Percentiles rank a stretch among this genome's conserved stretches.
Conservation (phyloP, 2,329 filamentous ascomycete species). For the Emergomyces pasteurianus region DNA sequence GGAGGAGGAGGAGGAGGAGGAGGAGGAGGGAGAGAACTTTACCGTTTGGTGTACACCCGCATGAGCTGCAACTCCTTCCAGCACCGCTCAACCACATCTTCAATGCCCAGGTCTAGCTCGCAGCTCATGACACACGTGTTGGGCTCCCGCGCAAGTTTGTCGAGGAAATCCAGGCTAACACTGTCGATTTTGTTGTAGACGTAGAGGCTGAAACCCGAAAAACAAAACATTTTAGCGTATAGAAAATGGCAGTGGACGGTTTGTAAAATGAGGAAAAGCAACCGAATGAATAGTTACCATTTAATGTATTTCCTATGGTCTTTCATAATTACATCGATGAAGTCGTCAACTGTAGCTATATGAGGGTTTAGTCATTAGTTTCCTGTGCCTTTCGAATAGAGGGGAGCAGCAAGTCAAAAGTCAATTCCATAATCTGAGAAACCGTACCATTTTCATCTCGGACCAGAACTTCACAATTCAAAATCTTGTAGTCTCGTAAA, state of each 20-base stretch:
- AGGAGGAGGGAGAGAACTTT: conserved; percentile 8
- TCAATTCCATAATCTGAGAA: neutral
- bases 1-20: neutral
- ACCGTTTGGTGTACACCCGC: conserved; percentile 82
- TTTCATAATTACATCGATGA: conserved; percentile 99
- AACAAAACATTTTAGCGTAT: neutral
- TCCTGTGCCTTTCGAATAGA: neutral
- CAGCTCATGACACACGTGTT: conserved; percentile 96
- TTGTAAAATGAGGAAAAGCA: neutral
- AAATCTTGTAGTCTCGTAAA: conserved; percentile 93
- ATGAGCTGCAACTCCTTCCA: conserved; percentile 90
- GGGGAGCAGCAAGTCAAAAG: neutral
- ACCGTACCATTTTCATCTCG: conserved; percentile 68
- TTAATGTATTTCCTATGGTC: conserved; percentile 96
- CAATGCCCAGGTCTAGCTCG: conserved; percentile 84
- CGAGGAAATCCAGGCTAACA: conserved; percentile 84
- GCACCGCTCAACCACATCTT: conserved; percentile 86
- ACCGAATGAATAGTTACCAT: conserved; percentile 38
- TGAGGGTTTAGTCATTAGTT: conserved; percentile 2
- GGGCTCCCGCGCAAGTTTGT: conserved; percentile 82
- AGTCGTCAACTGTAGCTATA: conserved; percentile 81
- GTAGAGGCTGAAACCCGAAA: conserved; percentile 52
- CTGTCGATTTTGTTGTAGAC: conserved; percentile 99
- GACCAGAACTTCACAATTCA: conserved; percentile 92
- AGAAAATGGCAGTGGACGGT: neutral